A percentile compares a stretch with the other conserved stretches of the same genome.
These are phyloP conservation scores for Candida sonorensis DNA, from an alignment of 805 yeast species.

Conservation along the genomic window DNA sequence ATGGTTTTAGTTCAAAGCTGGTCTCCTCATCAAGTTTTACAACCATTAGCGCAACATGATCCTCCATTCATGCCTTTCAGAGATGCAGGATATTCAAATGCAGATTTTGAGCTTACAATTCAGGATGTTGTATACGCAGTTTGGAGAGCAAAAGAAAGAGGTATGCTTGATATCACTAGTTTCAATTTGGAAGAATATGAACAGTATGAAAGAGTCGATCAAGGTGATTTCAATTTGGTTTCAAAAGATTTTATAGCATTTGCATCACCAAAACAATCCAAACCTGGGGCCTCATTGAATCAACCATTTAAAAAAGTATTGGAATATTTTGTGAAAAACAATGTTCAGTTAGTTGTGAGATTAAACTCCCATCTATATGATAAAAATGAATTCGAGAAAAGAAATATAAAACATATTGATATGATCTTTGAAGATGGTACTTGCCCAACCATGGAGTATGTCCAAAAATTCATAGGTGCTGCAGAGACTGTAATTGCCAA, in stretches of 20 bases:
- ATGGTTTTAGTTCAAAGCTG: slow-evolving; percentile 93
- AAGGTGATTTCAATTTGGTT: slow-evolving; percentile 89
- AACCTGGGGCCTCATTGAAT: slow-evolving; percentile 45
- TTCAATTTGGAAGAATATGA: slow-evolving; percentile 94
- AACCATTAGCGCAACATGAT: slow-evolving; percentile 85
- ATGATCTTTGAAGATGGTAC: slow-evolving; percentile 98
- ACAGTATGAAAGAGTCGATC: slow-evolving; percentile 90
- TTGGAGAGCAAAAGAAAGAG: slow-evolving; percentile 95
- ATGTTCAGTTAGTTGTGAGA: slow-evolving; percentile 86
- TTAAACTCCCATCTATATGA: slow-evolving; percentile 90
- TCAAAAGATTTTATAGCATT: slow-evolving; percentile 95
- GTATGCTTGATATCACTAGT: slow-evolving; percentile 75
- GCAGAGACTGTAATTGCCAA: slow-evolving; percentile 81
- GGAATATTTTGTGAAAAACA: slow-evolving; percentile 61
- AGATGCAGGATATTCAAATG: slow-evolving; percentile 95
- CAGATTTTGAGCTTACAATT: slow-evolving; percentile 88
- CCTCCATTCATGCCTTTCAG: slow-evolving; percentile 94
- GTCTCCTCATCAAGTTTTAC: slow-evolving; percentile 97
- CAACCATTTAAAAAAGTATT: slow-evolving; percentile 80
- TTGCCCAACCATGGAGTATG: slow-evolving; percentile 92
- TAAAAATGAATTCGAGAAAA: slow-evolving; percentile 69
- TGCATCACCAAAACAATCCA: slow-evolving; percentile 85
- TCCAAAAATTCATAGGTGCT: slow-evolving; percentile 88
- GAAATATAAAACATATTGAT: slow-evolving; percentile 85
- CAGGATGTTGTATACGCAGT: slow-evolving; percentile 95